Evolutionary conservation across 2,329 filamentous ascomycete genomes (phyloP).

Genomic region (Cercospora janseana): DNA sequence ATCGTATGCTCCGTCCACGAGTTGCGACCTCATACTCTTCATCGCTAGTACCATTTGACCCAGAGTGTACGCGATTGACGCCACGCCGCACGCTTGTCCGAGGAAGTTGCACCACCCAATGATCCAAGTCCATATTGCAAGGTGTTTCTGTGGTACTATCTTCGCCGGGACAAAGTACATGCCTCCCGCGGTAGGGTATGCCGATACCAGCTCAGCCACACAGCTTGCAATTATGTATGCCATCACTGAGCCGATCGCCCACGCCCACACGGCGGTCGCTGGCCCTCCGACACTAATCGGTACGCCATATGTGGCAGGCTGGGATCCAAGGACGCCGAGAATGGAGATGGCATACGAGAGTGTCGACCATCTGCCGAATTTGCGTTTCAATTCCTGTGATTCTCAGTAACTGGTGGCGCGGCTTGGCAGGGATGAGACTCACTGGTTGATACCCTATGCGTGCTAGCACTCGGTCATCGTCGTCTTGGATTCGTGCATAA

Average conservation of each 20-base stretch:
- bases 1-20: constrained; percentile 51
- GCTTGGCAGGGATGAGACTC: constrained; percentile 20
- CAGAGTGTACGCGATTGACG: constrained; percentile 62
- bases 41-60: constrained; percentile 63
- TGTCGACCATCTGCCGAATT: constrained; percentile 67
- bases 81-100: constrained; percentile 62
- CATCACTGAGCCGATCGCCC: constrained; percentile 64
- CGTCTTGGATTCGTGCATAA: constrained; percentile 39
- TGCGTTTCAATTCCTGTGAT: constrained; percentile 57
- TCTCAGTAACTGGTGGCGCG: constrained; percentile 20
- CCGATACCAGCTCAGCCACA: constrained; percentile 64
- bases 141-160: constrained; percentile 59
- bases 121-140: constrained; percentile 63
- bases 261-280: constrained; percentile 64
- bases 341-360: constrained; percentile 66
- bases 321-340: constrained; percentile 62
- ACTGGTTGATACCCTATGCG: constrained; percentile 64
- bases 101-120: constrained; percentile 65
- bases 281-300: constrained; percentile 60
- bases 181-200: constrained; percentile 65
- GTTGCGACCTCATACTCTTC: constrained; percentile 59
- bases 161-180: constrained; percentile 69
- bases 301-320: constrained; percentile 61
- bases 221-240: constrained; percentile 63
- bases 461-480: constrained; percentile 60